Evolutionary conservation across 306 rosid species (phyloP).

Genomic region (Malus fusca): DNA sequence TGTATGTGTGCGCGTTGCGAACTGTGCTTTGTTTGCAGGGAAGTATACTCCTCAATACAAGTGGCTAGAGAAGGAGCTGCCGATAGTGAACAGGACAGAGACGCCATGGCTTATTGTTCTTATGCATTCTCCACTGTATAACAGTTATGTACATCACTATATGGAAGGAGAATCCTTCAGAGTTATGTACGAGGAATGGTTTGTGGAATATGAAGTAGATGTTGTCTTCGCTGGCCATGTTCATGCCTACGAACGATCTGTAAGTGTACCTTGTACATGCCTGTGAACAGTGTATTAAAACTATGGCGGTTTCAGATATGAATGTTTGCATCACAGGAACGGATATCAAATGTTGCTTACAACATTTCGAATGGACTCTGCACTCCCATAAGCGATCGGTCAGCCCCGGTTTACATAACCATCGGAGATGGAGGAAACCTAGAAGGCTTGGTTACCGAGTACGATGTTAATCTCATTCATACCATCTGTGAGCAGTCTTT

Average conservation of each 20-base stretch:
- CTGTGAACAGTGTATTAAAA: not conserved
- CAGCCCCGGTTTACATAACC: conserved; percentile 69
- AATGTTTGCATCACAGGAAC: conserved; percentile 38
- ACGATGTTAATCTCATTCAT: conserved; percentile 2
- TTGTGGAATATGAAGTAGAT: conserved; percentile 54
- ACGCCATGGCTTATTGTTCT: conserved; percentile 90
- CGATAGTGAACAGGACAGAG: conserved; percentile 60
- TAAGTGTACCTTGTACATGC: conserved; percentile 21
- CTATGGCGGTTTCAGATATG: not conserved
- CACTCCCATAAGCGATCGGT: conserved; percentile 32
- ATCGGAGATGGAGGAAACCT: conserved; percentile 85
- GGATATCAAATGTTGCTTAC: conserved; percentile 57
- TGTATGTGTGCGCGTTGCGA: not conserved
- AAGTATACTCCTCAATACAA: conserved; percentile 74
- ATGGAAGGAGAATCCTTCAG: conserved; percentile 79
- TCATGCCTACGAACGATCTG: conserved; percentile 69
- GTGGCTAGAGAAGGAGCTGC: conserved; percentile 72
- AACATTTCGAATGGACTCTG: conserved; percentile 43
- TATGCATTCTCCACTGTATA: conserved; percentile 70
- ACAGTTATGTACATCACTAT: conserved; percentile 60
- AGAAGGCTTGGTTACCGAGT: conserved; percentile 62
- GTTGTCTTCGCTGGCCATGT: conserved; percentile 59
- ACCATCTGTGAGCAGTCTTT: not conserved
- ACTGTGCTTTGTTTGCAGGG: conserved; percentile 29
- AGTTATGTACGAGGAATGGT: conserved; percentile 52